phyloP scores from a whole-genome alignment of 768 basidiomycete genomes.

The Tulasnella sp. region DNA sequence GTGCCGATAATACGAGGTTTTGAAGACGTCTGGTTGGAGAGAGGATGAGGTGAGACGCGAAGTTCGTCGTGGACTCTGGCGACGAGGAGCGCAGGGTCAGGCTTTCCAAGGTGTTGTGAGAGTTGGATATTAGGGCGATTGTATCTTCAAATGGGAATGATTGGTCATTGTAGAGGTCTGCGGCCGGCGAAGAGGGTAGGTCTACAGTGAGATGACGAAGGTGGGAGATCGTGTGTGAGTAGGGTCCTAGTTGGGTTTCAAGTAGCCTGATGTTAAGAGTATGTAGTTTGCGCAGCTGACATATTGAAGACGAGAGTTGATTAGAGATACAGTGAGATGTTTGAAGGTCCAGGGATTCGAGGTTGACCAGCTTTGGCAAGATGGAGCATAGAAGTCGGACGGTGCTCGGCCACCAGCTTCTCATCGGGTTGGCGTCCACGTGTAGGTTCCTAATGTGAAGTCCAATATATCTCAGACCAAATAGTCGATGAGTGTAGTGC shows the following conservation, averaged over 20 bases:
- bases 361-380: neutral
- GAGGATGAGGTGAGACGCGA: neutral
- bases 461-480: neutral
- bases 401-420: conserved; percentile 2
- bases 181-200: neutral
- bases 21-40: neutral
- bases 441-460: neutral
- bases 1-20: neutral
- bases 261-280: neutral
- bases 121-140: neutral
- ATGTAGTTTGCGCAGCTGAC: neutral
- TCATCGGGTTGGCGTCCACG: neutral
- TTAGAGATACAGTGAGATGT: neutral
- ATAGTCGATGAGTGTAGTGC: neutral
- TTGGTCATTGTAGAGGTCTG: neutral
- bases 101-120: conserved; percentile 3
- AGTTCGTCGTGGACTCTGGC: neutral
- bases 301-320: neutral
- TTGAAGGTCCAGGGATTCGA: neutral
- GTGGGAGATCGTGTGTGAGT: neutral
- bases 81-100: neutral
- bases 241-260: neutral
- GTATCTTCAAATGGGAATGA: neutral
- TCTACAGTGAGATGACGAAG: neutral
- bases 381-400: neutral